phyloP scores from a whole-genome alignment of 179 eudicot genomes.

The Beta macrorhiza region DNA sequence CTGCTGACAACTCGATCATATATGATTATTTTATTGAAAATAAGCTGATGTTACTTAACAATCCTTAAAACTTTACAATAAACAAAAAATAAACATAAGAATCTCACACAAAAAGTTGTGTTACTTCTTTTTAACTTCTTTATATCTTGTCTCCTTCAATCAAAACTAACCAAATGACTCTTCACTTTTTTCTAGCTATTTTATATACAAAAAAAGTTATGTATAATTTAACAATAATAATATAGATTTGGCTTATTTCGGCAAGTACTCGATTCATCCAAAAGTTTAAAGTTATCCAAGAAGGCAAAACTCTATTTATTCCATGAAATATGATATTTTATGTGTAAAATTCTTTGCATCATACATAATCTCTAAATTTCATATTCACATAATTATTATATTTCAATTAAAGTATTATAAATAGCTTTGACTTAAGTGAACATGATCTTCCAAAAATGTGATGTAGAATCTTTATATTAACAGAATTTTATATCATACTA shows the following conservation, averaged over 20 bases:
- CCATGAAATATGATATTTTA: neutral
- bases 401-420: neutral
- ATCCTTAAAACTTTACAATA: neutral
- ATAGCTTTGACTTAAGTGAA: too few species aligned
- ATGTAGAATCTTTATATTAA: too few species aligned
- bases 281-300: neutral
- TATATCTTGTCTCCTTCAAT: constrained; percentile 37
- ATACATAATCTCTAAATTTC: neutral
- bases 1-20: constrained; percentile 22
- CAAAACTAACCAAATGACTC: constrained; percentile 17
- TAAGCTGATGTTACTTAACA: neutral
- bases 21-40: neutral
- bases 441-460: too few species aligned
- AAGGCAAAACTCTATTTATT: neutral
- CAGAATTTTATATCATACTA: too few species aligned
- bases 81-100: neutral
- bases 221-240: neutral
- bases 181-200: constrained; percentile 9
- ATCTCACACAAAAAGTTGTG: constrained; percentile 5
- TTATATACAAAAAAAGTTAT: neutral
- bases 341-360: neutral
- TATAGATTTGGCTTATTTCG: neutral
- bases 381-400: neutral
- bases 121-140: constrained; percentile 14
- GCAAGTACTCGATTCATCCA: neutral